These are phyloP conservation scores for Sextonia rubra DNA, from an alignment of 164 flowering plant genomes.

Conservation along the genomic window DNA sequence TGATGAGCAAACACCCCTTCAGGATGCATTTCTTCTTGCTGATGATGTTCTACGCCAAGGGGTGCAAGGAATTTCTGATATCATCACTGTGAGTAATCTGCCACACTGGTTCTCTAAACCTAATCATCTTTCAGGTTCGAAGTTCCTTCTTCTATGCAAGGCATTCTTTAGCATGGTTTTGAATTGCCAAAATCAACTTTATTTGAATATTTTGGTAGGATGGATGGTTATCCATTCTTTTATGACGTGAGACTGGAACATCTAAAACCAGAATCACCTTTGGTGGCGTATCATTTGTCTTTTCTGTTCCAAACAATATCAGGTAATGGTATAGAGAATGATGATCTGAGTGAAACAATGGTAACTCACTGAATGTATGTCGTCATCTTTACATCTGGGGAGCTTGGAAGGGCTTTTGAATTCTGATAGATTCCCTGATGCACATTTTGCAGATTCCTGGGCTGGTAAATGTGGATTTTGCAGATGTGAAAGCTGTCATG, in stretches of 20 bases:
- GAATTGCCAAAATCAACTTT: no score
- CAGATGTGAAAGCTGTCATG: constrained; percentile 99
- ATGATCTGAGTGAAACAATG: no score
- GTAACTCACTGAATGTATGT: no score
- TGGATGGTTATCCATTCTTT: no score
- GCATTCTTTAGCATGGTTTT: not conserved
- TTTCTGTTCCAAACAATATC: no score
- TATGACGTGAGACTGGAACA: no score
- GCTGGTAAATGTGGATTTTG: constrained; percentile 97
- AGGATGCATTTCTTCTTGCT: constrained; percentile 96
- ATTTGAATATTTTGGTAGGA: no score
- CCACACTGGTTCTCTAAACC: not conserved
- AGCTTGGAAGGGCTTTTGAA: not conserved
- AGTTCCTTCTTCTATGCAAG: not conserved
- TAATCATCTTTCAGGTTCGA: not conserved
- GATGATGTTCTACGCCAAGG: constrained; percentile 99
- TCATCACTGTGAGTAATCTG: constrained; percentile 71
- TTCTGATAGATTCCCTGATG: not conserved
- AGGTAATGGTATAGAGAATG: no score
- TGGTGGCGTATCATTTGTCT: no score
- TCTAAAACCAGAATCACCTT: no score
- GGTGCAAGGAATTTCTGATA: constrained; percentile 98
- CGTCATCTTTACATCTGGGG: no score
- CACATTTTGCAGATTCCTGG: constrained; percentile 81
- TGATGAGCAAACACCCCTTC: constrained; percentile 93